These are phyloP conservation scores for Xylariaceae sp. DNA, from an alignment of 2,329 filamentous ascomycete species.

Conservation along the genomic window DNA sequence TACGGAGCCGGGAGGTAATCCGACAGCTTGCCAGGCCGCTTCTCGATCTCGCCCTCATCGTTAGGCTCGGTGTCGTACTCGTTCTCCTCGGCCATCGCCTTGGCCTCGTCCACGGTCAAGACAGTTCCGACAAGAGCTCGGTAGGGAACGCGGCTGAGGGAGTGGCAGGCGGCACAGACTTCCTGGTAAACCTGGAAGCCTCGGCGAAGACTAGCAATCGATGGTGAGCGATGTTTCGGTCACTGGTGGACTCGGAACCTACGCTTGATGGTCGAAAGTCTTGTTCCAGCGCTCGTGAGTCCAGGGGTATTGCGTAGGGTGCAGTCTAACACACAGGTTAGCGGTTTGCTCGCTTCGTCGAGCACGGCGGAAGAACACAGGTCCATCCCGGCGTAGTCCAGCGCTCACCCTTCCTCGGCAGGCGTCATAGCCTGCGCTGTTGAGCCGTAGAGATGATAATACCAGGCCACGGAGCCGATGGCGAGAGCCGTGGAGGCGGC, in stretches of 20 bases:
- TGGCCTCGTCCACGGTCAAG: constrained; percentile 96
- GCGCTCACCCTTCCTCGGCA: constrained; percentile 93
- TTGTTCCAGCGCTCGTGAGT: constrained; percentile 86
- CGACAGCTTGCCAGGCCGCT: constrained; percentile 96
- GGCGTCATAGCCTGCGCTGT: constrained; percentile 84
- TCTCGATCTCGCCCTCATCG: constrained; percentile 95
- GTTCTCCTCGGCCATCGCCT: constrained; percentile 93
- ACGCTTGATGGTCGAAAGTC: constrained; percentile 96
- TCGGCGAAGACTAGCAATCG: constrained; percentile 69
- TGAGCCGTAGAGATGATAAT: constrained; percentile 91
- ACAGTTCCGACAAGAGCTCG: constrained; percentile 82
- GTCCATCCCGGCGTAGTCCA: constrained; percentile 7
- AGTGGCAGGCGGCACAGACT: constrained; percentile 97
- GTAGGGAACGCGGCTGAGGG: constrained; percentile 88
- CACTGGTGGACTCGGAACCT: constrained; percentile 37
- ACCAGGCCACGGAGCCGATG: constrained; percentile 88
- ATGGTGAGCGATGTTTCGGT: neutral
- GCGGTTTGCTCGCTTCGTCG: constrained; percentile 7
- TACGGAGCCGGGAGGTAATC: constrained; percentile 94
- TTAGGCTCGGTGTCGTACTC: constrained; percentile 98
- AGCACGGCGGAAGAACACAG: neutral
- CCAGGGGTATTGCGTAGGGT: constrained; percentile 90
- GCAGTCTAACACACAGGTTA: constrained; percentile 55
- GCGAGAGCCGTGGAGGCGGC: constrained; percentile 80
- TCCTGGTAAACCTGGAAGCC: constrained; percentile 99